Evolutionary conservation across 2,329 filamentous ascomycete species (phyloP), one percentile per base, ranked within the genome.

Genomic region (Xylariaceae sp.): DNA sequence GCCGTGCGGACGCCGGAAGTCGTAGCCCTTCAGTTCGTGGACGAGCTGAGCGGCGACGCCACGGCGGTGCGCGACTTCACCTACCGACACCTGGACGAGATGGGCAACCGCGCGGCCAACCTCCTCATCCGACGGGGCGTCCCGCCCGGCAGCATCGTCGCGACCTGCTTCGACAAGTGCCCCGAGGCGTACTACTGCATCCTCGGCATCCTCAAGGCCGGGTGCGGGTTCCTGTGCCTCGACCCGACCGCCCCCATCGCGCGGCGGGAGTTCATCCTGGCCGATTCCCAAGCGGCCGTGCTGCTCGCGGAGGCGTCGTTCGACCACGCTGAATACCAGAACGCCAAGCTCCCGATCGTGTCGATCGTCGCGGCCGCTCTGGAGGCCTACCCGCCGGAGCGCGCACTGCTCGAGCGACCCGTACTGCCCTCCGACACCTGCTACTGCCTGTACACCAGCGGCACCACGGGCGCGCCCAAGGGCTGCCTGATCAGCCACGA

Each of bases 401-500:
- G 45, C 38, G n/a, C 53, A n/a, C 51, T 66, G 22, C 40, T 54
- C 2, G n/a, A n/a, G n/a, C n/a, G n/a, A n/a, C n/a, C n/a, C n/a
- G n/a, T n/a, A n/a, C n/a, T n/a, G n/a, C 57, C 72, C 4, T 63
- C 71, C 15, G 72, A 80, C 43, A 76, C 77, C 0, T 87, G 81
- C 46, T 94, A 93, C 53, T 90, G 85, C 38, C 67, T 94, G 1
- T 94, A 93, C 55, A 94, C 87, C 0, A 90, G 83, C 3, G 86
- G 87, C 3, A 93, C 87, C 0, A 94, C 87, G 0, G 87, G 87
- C 3, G 83, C 77, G 0, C 87, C 88, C 0, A 94, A 94, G 48
- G 87, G 87, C 2, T 94, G 88, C 45, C 77, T 92, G 38, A 78
- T 95, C 29, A 93, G 83, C 0, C 89, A 95, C 50, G 78, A 87